Conservation (phyloP, 2,329 filamentous ascomycete species). For the Fusarium chuoi region DNA sequence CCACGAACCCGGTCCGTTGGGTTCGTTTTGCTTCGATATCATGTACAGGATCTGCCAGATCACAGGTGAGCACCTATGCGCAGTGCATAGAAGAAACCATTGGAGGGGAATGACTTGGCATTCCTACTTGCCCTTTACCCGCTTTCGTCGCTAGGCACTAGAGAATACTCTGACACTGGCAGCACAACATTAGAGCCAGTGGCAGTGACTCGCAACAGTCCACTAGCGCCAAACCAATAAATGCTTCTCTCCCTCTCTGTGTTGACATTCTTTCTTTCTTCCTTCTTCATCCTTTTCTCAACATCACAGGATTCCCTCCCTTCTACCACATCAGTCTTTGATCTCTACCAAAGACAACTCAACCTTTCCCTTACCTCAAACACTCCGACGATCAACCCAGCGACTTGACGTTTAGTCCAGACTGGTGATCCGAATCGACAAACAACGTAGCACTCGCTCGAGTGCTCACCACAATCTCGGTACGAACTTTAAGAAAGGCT, state of each 20-base stretch:
- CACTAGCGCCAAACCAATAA: not conserved
- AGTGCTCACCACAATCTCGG: rapidly evolving
- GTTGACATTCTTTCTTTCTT: not conserved
- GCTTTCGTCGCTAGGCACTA: rapidly evolving
- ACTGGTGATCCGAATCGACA: rapidly evolving
- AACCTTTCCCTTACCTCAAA: not conserved
- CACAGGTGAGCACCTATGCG: rapidly evolving
- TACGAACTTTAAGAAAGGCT: not conserved
- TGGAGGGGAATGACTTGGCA: not conserved
- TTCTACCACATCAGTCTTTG: not conserved
- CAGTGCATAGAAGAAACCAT: not conserved
- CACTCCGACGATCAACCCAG: rapidly evolving
- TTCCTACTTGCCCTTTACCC: rapidly evolving
- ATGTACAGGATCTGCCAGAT: not conserved
- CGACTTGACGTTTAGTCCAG: not conserved
- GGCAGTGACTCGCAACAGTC: not conserved
- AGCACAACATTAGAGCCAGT: not conserved
- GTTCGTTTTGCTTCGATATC: not conserved
- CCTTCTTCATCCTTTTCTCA: not conserved
- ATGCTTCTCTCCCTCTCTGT: not conserved
- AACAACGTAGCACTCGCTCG: not conserved
- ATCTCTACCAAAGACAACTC: not conserved
- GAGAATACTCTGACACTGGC: not conserved
- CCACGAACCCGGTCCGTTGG: no score
- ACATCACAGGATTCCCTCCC: not conserved